Evolutionary conservation across 495 filamentous ascomycete species (phyloP).

Genomic region (Chaetomium fimeti): DNA sequence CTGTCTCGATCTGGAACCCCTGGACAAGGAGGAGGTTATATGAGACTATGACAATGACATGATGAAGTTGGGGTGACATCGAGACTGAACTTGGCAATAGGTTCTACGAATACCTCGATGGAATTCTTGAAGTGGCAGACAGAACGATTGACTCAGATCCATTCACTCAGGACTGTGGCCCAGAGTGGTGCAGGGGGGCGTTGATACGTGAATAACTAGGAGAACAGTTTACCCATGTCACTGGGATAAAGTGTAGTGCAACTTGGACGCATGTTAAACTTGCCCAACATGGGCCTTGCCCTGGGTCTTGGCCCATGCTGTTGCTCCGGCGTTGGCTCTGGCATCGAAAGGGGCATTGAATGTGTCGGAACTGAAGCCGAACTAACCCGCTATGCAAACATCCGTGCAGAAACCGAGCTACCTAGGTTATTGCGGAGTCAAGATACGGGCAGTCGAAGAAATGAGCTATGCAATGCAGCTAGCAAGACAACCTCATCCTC

Average conservation of each 20-base stretch:
- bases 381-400: not conserved
- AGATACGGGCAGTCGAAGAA: no score
- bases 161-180: not conserved
- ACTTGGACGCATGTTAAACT: not conserved
- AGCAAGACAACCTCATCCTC: no score
- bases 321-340: not conserved
- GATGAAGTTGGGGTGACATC: not conserved
- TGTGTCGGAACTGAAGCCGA: not conserved
- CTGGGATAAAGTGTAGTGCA: not conserved
- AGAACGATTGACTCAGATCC: not conserved
- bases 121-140: not conserved
- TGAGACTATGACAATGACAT: not conserved
- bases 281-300: not conserved
- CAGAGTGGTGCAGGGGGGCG: not conserved
- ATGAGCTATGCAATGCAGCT: no score
- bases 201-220: not conserved
- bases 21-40: constrained; percentile 3
- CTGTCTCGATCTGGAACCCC: not conserved
- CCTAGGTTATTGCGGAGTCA: not conserved
- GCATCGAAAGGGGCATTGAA: not conserved
- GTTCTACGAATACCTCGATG: not conserved
- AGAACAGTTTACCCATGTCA: not conserved
- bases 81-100: not conserved
- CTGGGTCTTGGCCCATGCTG: not conserved
- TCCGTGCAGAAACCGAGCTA: not conserved